Base-by-base conservation (phyloP, 805 yeast species). In the Candida sanyiensis region DNA sequence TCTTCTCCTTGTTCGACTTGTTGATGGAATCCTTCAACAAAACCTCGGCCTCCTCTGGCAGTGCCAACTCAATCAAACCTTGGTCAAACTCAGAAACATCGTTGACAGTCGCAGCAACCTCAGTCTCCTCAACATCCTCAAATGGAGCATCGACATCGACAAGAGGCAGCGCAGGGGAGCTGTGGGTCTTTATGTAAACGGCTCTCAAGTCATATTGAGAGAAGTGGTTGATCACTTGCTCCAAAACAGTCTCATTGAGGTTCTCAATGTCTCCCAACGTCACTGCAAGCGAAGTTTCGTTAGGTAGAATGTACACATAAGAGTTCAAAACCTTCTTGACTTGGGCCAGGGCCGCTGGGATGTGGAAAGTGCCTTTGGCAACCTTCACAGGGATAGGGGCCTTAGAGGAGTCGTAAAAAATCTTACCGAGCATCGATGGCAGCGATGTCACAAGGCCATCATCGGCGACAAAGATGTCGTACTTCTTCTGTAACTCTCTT, bases 101-200 rank as follows among this genome's bases (percentile, higher is more conserved):
- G 43, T 56, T 55, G 18, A 57, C 58, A 28, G 59, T 65, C 25
- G 63, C 62, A 35, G 83, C 64, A 37, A 79, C 63, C 48, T 69
- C 69, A 43, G 70, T 65, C 28, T 61, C 67, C 13, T 56, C 56
- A 19, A 58, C 60, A 28, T 60, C 66, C 22, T 63, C 63, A 35
- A 66, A 57, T 10, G 62, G 65, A 32, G 56, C 70, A 22, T 82
- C 80, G 33, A 82, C 68, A 55, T 80, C 75, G 62, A 69, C 93
- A 43, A 93, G 67, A 32, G 99, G 97, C 51, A 93, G 67, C 7
- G 89, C 75, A 16, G 96, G 96, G 16, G 96, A 85, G 29, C 63
- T 60, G 41, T 69, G 64, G 10, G 90, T 70, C 65, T 87, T 87
- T 45, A 84, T 58, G 53, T 73, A 75, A 24, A 81, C 64, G 27